Evolutionary conservation across 192 early-diverging fungal genomes (phyloP), one percentile per base, ranked within the genome.

Genomic region (Rhizophagus sp.): DNA sequence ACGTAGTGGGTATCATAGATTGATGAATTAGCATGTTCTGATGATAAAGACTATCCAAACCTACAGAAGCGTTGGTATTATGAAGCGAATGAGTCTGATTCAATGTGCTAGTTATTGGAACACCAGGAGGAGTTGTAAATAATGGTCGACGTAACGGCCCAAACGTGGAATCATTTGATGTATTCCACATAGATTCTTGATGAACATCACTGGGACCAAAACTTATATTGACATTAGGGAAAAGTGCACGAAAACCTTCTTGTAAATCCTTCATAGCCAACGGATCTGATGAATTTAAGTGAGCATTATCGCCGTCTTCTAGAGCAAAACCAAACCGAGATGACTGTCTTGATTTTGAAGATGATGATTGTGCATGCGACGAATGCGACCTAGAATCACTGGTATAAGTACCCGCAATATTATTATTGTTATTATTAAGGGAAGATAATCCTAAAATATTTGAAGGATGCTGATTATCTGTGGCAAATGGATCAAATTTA

Each of bases 211-310:
- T 66, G 15, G 83, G 80, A 68, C 85, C 84, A 80, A 89, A 90
- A n/a, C 88, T 89, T 57, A 90, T 83, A 83, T 88, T 90, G n/a
- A 87, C 87, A 81, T 90, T 89, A 49, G 89, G 89, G 70, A 90
- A 87, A 10, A 90, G 63, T 25, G 89, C 88, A 76, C 88, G 79
- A 65, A 90, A 83, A 33, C 87, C 90, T 22, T 89, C 85, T 10
- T 88, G 83, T 81, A 90, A 86, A n/a, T 84, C 85, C 44, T 87
- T 85, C 81, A 85, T 82, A 24, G 76, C 17, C 11, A 82, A 75
- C 13, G 83, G 77, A 33, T 83, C 78, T 13, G 57, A 25, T 25
- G 61, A 57, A 62, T 41, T 77, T 2, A 82, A 84, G 3, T 71
- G 69, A 19, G 77, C 70, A 81, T 39, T 36, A n/a, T 83, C 75